Percentiles rank a stretch among this genome's conserved stretches.
Conservation (phyloP, 2,329 filamentous ascomycete genomes). For the Neonectria sp. region DNA sequence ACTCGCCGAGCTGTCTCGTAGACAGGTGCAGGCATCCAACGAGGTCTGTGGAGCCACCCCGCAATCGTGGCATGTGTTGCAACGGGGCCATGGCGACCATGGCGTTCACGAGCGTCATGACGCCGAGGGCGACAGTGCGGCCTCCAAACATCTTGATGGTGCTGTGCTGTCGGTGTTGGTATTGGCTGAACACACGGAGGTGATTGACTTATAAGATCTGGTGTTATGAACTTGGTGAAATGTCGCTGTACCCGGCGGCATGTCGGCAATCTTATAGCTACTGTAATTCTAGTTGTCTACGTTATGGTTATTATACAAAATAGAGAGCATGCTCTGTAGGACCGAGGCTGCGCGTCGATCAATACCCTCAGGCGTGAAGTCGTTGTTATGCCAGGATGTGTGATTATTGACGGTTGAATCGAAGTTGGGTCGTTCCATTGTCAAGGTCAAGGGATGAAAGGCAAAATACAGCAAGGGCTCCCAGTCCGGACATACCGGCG, state of each 20-base stretch:
- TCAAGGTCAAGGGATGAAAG: not conserved
- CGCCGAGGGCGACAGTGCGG: not conserved
- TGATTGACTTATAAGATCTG: not conserved
- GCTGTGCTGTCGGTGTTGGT: too few relatives aligned
- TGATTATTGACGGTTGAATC: conserved; percentile 1
- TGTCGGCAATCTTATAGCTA: not conserved
- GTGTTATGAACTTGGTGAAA: not conserved
- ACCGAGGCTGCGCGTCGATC: conserved; percentile 7
- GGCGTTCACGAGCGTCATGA: too few relatives aligned
- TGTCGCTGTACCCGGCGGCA: not conserved
- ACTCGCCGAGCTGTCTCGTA: too few relatives aligned
- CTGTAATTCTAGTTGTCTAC: not conserved
- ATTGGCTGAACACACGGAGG: not conserved
- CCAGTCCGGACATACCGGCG: not conserved
- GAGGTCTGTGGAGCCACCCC: not conserved
- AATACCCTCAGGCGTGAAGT: not conserved
- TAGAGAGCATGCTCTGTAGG: not conserved
- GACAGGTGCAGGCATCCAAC: too few relatives aligned
- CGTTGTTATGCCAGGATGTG: conserved; percentile 11
- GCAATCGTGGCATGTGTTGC: not conserved
- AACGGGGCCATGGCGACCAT: too few relatives aligned
- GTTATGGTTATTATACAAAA: not conserved
- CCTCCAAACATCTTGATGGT: not conserved
- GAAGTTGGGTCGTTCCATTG: not conserved
- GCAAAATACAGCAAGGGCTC: not conserved